Conservation (phyloP, 495 filamentous ascomycete species). For the Hypomontagnella submonticulosa region DNA sequence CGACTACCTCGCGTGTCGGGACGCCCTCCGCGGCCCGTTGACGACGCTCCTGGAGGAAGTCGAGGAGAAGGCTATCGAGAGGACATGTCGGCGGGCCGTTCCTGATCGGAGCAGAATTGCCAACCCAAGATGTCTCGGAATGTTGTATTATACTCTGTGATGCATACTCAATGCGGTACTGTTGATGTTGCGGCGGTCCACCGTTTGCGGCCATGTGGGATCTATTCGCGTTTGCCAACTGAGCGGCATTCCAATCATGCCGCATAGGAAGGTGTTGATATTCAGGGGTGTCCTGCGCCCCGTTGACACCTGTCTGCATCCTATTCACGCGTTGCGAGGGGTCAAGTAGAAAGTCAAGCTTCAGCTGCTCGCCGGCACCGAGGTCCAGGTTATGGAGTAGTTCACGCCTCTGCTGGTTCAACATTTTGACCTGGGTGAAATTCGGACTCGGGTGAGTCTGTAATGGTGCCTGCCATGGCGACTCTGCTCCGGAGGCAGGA, state of each 20-base stretch:
- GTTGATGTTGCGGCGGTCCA: slow-evolving; percentile 25
- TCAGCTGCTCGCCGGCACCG: slow-evolving; percentile 67
- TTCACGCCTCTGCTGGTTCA: slow-evolving; percentile 66
- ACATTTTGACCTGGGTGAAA: slow-evolving; percentile 40
- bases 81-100: slow-evolving; percentile 74
- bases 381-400: slow-evolving; percentile 67
- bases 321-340: slow-evolving; percentile 49
- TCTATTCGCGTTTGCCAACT: not conserved
- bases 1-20: slow-evolving; percentile 68
- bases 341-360: slow-evolving; percentile 75
- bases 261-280: slow-evolving; percentile 55
- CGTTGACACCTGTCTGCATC: slow-evolving; percentile 52
- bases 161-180: slow-evolving; percentile 36
- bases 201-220: not conserved
- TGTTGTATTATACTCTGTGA: slow-evolving; percentile 6
- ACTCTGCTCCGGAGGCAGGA: slow-evolving; percentile 46
- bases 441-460: slow-evolving; percentile 32
- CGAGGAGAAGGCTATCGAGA: slow-evolving; percentile 77
- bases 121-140: slow-evolving; percentile 17
- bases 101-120: slow-evolving; percentile 60
- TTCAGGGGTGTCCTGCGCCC: slow-evolving; percentile 50
- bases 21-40: slow-evolving; percentile 71
- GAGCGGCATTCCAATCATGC: slow-evolving; percentile 58
- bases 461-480: slow-evolving; percentile 46
- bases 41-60: slow-evolving; percentile 77